Base-by-base conservation (phyloP, 2,329 filamentous ascomycete species). In the Kalaharituber pfeilii region DNA sequence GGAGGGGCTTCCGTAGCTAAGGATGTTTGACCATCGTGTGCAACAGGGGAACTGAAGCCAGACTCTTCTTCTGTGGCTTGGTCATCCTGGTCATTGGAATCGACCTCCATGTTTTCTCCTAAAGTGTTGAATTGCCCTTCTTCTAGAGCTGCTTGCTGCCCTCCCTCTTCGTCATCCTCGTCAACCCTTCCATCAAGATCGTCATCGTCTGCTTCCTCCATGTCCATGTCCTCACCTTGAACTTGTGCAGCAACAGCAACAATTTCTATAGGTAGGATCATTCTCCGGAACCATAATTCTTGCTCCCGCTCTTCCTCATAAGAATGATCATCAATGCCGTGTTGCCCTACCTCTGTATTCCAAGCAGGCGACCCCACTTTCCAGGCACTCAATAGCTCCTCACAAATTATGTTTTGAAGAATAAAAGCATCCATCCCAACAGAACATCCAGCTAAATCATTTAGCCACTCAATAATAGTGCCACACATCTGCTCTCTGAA, bases 401-500 rank as follows among this genome's bases (percentile, higher is more conserved):
- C 86, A 65, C 91, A 98, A 36, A 98, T 79, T 5, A 83, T 80
- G 51, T 79, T 81, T 33, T 87, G 78, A 44, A 98, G 72, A 18
- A 96, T 79, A 56, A 84, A 75, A 58, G 80, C 78, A 64, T 98
- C 86, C 28, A 79, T 73, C 1, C 86, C 86, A 49, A 94, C 84
- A 52, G 80, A 83, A 68, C 88, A 95, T 27, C 87, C 87, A 6
- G 87, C 79, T 63, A 98, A 93, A 67, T 98, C 93, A 52, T 81
- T 77, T 20, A 98, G 75, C 93, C 93, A 98, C 63, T 95, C 88
- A 53, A 98, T 83, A 57, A 98, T 89, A 15, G 87, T 86, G n/a
- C 85, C 87, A 63, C 88, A 95, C 93, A 98, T 98, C 67, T 96
- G 85, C 67, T 98, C 91, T 56, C 91, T 78, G 70, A 96, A 98